Evolutionary conservation across 1,284 basidiomycete species (phyloP).

Genomic region (Papiliotrema nemorosa): DNA sequence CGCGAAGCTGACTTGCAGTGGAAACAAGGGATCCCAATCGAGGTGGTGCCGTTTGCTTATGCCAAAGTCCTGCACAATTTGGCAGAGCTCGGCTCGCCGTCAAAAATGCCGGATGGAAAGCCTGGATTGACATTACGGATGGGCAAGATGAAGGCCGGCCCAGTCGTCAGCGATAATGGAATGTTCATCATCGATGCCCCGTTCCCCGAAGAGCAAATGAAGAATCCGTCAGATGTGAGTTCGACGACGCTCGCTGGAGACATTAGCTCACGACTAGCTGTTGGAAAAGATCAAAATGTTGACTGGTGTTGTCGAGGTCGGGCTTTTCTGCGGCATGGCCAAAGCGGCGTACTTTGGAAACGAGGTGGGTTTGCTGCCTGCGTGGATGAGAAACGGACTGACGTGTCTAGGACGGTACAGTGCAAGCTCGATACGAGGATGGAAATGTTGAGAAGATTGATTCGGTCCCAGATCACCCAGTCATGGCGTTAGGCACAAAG

Average conservation of each 20-base stretch:
- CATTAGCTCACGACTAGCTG: conserved; percentile 53
- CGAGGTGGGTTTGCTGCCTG: conserved; percentile 55
- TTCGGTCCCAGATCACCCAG: conserved; percentile 35
- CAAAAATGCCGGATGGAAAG: conserved; percentile 37
- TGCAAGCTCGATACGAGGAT: conserved; percentile 43
- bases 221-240: conserved; percentile 64
- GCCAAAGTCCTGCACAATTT: conserved; percentile 69
- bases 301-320: conserved; percentile 96
- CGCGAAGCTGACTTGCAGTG: conserved; percentile 56
- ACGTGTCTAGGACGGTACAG: conserved; percentile 48
- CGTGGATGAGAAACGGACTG: not conserved
- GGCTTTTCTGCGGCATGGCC: conserved; percentile 90
- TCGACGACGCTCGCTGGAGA: not conserved
- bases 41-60: conserved; percentile 95
- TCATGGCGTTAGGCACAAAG: not conserved
- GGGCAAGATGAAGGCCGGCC: conserved; percentile 63
- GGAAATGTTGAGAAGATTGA: conserved; percentile 42
- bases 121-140: conserved; percentile 69
- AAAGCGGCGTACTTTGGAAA: conserved; percentile 97
- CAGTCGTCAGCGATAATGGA: conserved; percentile 93
- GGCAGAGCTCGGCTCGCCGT: conserved; percentile 55
- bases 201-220: conserved; percentile 67
- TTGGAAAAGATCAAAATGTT: conserved; percentile 75
- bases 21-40: conserved; percentile 85
- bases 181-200: conserved; percentile 94